Percentiles rank a stretch among this genome's conserved stretches.
Evolutionary conservation across 192 early-diverging fungal species (phyloP).

Genomic region (Entomortierella parvispora): DNA sequence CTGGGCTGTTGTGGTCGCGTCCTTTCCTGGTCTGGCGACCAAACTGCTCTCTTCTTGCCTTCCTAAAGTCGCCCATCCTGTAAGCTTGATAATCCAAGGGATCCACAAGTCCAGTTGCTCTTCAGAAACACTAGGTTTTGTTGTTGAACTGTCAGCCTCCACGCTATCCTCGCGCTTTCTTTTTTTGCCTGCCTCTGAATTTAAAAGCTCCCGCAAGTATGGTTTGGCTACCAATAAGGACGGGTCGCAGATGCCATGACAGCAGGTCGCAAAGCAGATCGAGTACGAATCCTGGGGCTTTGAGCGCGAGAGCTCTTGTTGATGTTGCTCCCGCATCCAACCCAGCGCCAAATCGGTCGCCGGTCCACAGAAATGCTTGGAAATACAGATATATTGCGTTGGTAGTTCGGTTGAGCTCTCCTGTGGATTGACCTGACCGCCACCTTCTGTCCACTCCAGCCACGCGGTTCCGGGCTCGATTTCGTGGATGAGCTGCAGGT

Average conservation of each 20-base stretch:
- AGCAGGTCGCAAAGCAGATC: slow-evolving; percentile 48
- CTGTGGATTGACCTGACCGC: slow-evolving; percentile 13
- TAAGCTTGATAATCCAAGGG: slow-evolving; percentile 46
- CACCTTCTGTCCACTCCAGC: slow-evolving; percentile 35
- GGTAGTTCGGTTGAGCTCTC: slow-evolving; percentile 3
- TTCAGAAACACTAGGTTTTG: neutral
- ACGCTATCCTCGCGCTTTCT: slow-evolving; percentile 23
- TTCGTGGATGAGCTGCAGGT: slow-evolving; percentile 46
- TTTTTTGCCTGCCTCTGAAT: slow-evolving; percentile 14
- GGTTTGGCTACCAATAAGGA: slow-evolving; percentile 23
- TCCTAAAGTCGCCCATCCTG: slow-evolving; percentile 48
- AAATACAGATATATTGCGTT: slow-evolving; percentile 46
- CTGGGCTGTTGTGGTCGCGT: slow-evolving; percentile 4
- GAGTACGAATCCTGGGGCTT: slow-evolving; percentile 22
- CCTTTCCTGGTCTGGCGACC: slow-evolving; percentile 42
- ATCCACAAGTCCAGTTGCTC: slow-evolving; percentile 34
- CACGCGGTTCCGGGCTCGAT: slow-evolving; percentile 24
- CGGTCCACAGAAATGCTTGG: slow-evolving; percentile 46
- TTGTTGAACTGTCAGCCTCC: neutral
- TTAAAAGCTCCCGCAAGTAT: slow-evolving; percentile 32
- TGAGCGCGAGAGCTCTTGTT: neutral
- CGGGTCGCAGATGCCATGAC: slow-evolving; percentile 49
- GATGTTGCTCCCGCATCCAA: slow-evolving; percentile 25
- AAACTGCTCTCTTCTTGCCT: slow-evolving; percentile 39
- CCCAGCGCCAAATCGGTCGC: slow-evolving; percentile 37